Evolutionary conservation across 108 stramenopile genomes (phyloP), one percentile per base, ranked within the genome.

Genomic region (Skeletonema potamos): DNA sequence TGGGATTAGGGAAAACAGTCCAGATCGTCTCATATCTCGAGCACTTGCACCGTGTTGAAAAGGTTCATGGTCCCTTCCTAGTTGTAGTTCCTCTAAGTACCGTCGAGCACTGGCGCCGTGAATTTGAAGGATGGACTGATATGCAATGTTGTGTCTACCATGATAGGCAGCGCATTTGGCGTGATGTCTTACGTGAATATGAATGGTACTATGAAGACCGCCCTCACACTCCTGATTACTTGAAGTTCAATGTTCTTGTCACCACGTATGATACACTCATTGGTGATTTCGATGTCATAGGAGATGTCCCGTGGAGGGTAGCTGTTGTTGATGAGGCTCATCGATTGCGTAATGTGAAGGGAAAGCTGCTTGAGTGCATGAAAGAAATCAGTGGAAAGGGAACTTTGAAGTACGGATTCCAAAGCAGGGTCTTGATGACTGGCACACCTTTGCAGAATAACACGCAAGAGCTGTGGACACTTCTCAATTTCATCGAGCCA

Each of bases 391-490:
- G 87, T 46, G 89, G 87, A 11, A 84, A 81, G 54, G 94, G 94
- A 18, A 92, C 87, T 10, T 60, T 85, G 54, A 87, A 94, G 58
- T 93, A 92, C 79, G 95, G 93, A 12, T 98, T 87, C 77, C 98
- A 99, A 73, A 95, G 93, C 68, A 83, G 96, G 15, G 88, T 99
- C 6, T 83, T 99, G 12, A 97, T 99, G 94, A 98, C 98, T 24
- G 99, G 99, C 15, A 99, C 99, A 3, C 99, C 99, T 1, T 87
- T 99, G n/a, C 99, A 99, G 78, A 99, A 99, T 81, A 97, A 98
- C 70, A 93, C 83, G 27, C 73, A 70, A 66, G 99, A 99, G 85
- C 84, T 99, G 17, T 99, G 98, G 98, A 91, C 96, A 11, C 86
- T 99, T 6, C 84, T 99, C 27, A 97, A 99, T 70, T 98, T 97